Evolutionary conservation across 1,284 basidiomycete species (phyloP).

Genomic region (Naganishia sp.): DNA sequence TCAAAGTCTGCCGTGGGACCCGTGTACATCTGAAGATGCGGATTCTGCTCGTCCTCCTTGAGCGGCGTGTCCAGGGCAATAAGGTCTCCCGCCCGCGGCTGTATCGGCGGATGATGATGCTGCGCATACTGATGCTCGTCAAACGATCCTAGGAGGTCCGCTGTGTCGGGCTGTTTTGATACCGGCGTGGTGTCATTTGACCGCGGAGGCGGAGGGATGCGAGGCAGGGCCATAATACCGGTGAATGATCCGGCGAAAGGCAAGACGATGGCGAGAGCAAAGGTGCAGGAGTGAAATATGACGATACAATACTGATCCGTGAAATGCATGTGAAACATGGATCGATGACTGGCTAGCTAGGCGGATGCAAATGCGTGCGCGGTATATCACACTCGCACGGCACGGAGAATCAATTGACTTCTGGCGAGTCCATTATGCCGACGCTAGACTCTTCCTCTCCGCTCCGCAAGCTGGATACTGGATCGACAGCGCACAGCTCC

Average conservation of each 20-base stretch:
- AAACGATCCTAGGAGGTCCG: not conserved
- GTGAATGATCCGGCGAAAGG: too few species aligned
- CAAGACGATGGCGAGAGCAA: not conserved
- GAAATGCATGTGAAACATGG: conserved; percentile 5
- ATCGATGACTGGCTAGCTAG: too few species aligned
- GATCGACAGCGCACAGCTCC: too few species aligned
- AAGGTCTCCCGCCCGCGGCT: not conserved
- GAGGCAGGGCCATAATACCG: not conserved
- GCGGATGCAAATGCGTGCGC: conserved; percentile 20
- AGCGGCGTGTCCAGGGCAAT: conserved; percentile 10
- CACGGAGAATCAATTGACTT: too few species aligned
- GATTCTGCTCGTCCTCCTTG: not conserved
- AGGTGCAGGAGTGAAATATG: not conserved
- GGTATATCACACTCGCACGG: too few species aligned
- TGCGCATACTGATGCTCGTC: not conserved
- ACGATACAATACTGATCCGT: not conserved
- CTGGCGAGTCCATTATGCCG: not conserved
- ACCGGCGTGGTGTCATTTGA: not conserved
- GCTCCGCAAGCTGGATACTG: not conserved
- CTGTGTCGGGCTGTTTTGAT: not conserved
- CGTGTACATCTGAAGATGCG: conserved; percentile 18
- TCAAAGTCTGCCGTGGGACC: conserved; percentile 15
- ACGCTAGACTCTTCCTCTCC: not conserved
- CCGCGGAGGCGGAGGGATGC: conserved; percentile 6
- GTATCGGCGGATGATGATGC: not conserved